These are phyloP conservation scores for Citrullus colocynthis DNA, from an alignment of 306 rosid genomes.

Conservation along the genomic window DNA sequence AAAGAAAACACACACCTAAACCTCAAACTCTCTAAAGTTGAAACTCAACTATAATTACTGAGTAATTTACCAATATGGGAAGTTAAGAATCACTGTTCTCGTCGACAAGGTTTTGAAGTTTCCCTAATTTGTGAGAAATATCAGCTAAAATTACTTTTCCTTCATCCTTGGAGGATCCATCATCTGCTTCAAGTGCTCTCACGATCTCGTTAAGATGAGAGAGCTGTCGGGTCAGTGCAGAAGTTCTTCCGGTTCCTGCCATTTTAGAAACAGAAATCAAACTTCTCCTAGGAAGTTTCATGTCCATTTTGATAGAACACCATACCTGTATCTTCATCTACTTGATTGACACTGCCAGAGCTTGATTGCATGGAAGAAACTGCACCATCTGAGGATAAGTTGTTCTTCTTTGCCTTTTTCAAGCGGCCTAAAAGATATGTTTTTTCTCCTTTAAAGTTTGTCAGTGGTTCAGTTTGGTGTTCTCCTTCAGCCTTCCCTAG, in stretches of 20 bases:
- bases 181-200: slow-evolving; percentile 44
- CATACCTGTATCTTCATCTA: slow-evolving; percentile 41
- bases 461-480: slow-evolving; percentile 14
- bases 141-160: slow-evolving; percentile 34
- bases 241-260: slow-evolving; percentile 33
- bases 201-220: slow-evolving; percentile 30
- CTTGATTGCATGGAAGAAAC: slow-evolving; percentile 13
- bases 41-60: neutral
- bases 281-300: neutral
- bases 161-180: slow-evolving; percentile 30
- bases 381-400: slow-evolving; percentile 21
- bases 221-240: slow-evolving; percentile 13
- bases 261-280: slow-evolving; percentile 3
- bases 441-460: slow-evolving; percentile 39
- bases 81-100: slow-evolving; percentile 9
- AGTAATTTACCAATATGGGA: neutral
- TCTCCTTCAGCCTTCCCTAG: neutral
- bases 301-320: neutral
- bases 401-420: slow-evolving; percentile 32
- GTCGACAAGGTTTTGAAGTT: slow-evolving; percentile 28
- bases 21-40: neutral
- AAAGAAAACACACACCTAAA: slow-evolving; percentile 9
- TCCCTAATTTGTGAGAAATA: slow-evolving; percentile 34
- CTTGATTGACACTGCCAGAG: slow-evolving; percentile 13
- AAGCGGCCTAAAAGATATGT: slow-evolving; percentile 36